These are phyloP conservation scores for Peziza echinospora DNA, from an alignment of 495 filamentous ascomycete species.

Conservation along the genomic window DNA sequence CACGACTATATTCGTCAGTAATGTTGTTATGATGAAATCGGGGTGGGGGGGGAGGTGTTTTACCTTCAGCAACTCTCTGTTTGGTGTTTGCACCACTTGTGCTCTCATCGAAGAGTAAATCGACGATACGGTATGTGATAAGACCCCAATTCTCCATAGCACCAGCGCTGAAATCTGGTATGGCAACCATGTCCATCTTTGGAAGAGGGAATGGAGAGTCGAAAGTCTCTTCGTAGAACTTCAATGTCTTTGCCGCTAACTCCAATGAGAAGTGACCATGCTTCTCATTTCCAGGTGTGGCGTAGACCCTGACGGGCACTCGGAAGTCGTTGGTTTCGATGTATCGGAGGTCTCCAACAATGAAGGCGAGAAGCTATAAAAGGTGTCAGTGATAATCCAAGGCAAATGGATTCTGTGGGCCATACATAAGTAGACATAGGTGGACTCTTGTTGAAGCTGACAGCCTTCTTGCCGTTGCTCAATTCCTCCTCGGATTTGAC, in stretches of 20 bases:
- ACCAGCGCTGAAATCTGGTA: conserved; percentile 79
- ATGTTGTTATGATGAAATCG: background rate
- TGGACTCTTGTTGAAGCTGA: conserved; percentile 52
- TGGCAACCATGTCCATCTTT: conserved; percentile 98
- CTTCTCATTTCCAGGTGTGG: conserved; percentile 39
- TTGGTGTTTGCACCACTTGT: conserved; percentile 76
- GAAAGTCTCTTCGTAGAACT: conserved; percentile 60
- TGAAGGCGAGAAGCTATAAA: conserved; percentile 41
- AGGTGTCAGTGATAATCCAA: conserved; percentile 1
- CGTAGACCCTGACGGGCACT: conserved; percentile 49
- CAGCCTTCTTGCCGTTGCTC: conserved; percentile 39
- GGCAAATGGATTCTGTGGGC: background rate
- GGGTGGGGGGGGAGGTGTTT: too few species aligned
- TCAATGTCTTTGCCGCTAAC: conserved; percentile 42
- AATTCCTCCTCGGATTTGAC: conserved; percentile 42
- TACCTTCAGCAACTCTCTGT: conserved; percentile 65
- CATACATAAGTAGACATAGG: conserved; percentile 49
- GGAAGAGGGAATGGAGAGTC: conserved; percentile 42
- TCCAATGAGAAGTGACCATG: conserved; percentile 48
- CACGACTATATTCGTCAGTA: conserved; percentile 30
- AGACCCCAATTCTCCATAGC: conserved; percentile 99
- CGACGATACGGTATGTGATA: conserved; percentile 83
- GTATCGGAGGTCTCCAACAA: conserved; percentile 53
- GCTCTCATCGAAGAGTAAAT: conserved; percentile 81
- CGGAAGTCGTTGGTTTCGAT: conserved; percentile 56